A percentile compares a stretch with the other conserved stretches of the same genome.
These are phyloP conservation scores for Vanderwaltozyma polyspora DNA, from an alignment of 805 yeast species.

Conservation along the genomic window DNA sequence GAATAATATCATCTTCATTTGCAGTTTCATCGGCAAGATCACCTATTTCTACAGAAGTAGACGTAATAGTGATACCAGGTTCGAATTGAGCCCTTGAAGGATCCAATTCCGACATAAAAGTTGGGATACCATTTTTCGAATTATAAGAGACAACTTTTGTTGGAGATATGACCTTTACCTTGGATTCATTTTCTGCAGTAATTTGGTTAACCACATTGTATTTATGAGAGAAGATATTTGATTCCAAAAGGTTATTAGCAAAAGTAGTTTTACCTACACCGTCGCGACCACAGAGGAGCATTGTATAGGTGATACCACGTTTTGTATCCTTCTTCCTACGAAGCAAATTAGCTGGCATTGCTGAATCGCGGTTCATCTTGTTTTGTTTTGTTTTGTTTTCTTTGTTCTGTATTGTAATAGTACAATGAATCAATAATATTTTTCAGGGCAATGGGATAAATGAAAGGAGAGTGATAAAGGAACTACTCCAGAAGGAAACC, in stretches of 20 bases:
- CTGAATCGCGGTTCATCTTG: conserved; percentile 1
- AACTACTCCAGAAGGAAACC: no score
- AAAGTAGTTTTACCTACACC: conserved; percentile 76
- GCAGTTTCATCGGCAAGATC: conserved; percentile 1
- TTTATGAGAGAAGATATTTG: conserved; percentile 49
- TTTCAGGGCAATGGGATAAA: no score
- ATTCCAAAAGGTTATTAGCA: conserved; percentile 54
- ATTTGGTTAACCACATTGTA: conserved; percentile 31
- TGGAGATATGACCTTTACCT: conserved; percentile 20
- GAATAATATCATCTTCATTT: conserved; percentile 30
- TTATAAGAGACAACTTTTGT: conserved; percentile 41
- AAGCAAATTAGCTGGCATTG: conserved; percentile 17
- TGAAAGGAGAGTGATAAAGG: no score
- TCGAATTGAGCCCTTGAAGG: conserved; percentile 50
- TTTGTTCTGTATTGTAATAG: no score
- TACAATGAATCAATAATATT: no score
- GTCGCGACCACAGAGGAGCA: conserved; percentile 60
- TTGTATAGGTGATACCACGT: conserved; percentile 62
- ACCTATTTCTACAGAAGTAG: conserved; percentile 23
- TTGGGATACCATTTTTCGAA: conserved; percentile 49
- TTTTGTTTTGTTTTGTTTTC: no score
- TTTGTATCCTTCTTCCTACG: conserved; percentile 56
- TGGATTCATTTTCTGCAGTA: conserved; percentile 9
- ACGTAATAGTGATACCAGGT: conserved; percentile 65
- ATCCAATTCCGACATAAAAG: conserved; percentile 50